Evolutionary conservation across 768 basidiomycete species (phyloP).

Genomic region (Tylopilus sp.): DNA sequence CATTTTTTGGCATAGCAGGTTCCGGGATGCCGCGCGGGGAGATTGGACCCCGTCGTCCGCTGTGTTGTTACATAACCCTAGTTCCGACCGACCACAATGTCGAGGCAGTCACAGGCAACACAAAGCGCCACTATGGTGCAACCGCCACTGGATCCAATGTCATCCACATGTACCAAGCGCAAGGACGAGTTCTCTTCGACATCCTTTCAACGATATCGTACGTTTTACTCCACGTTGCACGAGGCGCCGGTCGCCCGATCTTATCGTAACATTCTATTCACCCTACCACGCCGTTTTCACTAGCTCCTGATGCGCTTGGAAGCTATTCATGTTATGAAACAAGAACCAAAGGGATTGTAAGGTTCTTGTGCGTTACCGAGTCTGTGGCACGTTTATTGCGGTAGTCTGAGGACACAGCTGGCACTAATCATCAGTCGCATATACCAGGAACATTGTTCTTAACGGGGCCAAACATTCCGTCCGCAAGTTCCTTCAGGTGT

Average conservation of each 20-base stretch:
- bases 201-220: constrained; percentile 25
- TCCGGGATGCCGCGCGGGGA: not conserved
- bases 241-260: constrained; percentile 8
- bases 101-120: not conserved
- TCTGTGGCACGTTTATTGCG: not conserved
- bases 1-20: not conserved
- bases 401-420: not conserved
- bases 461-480: not conserved
- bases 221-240: constrained; percentile 21
- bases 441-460: not conserved
- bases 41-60: not conserved
- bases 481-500: not conserved
- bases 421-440: not conserved
- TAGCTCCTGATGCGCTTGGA: constrained; percentile 8
- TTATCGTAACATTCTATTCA: constrained; percentile 22
- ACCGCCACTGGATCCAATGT: not conserved
- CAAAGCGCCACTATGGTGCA: not conserved
- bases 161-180: constrained; percentile 22
- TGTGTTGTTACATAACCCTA: not conserved
- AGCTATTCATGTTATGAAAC: not conserved
- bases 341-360: constrained; percentile 6
- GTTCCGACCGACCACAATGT: not conserved
- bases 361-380: not conserved
- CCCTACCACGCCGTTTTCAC: not conserved
- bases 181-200: constrained; percentile 18